A percentile compares a stretch with the other conserved stretches of the same genome.
Evolutionary conservation across 306 rosid species (phyloP).

Genomic region (Vigna reflexopilosa): DNA sequence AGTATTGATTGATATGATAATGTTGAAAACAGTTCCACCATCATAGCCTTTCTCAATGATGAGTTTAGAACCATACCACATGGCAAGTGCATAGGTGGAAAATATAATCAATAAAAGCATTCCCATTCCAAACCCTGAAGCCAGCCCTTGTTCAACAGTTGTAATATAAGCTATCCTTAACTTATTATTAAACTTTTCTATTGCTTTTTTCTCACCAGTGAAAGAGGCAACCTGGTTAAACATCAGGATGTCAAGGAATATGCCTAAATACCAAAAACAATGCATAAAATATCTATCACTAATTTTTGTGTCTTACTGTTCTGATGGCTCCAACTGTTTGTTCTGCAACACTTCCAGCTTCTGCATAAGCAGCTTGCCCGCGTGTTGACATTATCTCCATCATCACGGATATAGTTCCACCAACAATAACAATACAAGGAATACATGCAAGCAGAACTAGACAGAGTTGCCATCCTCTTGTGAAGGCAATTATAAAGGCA

Average conservation of each 20-base stretch:
- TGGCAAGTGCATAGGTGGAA: constrained; percentile 79
- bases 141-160: constrained; percentile 70
- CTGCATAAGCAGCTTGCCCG: constrained; percentile 87
- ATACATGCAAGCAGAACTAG: constrained; percentile 64
- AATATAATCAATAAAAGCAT: constrained; percentile 51
- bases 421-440: constrained; percentile 63
- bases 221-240: constrained; percentile 83
- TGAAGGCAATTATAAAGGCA: constrained; percentile 70
- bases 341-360: constrained; percentile 84
- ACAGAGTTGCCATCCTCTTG: constrained; percentile 81
- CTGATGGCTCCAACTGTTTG: constrained; percentile 85
- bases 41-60: constrained; percentile 67
- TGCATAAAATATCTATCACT: not conserved
- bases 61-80: constrained; percentile 87
- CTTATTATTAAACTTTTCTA: constrained; percentile 67
- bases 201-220: constrained; percentile 81
- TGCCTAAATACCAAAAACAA: not conserved
- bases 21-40: constrained; percentile 76
- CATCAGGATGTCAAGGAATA: constrained; percentile 30
- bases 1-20: constrained; percentile 71
- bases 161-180: constrained; percentile 61
- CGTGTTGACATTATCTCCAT: constrained; percentile 75
- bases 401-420: constrained; percentile 51
- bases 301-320: constrained; percentile 64
- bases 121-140: constrained; percentile 75